Evolutionary conservation across 352 stramenopile genomes (phyloP), one percentile per base, ranked within the genome.

Genomic region (Elongisporangium senticosum): DNA sequence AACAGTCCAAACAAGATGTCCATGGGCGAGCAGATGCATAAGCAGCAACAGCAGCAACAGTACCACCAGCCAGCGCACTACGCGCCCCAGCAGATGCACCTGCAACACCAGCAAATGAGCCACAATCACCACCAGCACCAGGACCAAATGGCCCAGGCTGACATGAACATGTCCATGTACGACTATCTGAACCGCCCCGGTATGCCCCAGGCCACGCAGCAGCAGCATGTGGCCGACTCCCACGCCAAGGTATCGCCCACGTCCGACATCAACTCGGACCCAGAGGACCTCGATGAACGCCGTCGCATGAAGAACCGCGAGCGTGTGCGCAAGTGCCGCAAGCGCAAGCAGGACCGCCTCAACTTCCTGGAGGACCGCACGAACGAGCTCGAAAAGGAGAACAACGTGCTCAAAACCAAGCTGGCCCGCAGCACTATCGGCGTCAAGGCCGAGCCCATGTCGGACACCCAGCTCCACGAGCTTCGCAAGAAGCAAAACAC

Each of bases 261-360:
- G 58, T 93, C 83, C 33, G 83, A 91, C 52, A 73, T 72, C 24
- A 71, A 74, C 20, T 86, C 77, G 3, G 82, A 92, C 59, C 79
- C 85, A 53, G 83, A 93, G 24, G 85, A 94, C 51, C 55, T 94
- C n/a, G 85, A 94, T 51, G 85, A 91, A 58, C 83, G 82, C 19
- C 85, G 85, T 15, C 80, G 85, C 53, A 91, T 94, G 83, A 95
- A 93, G 68, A 95, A 95, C 70, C 83, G 86, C 24, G 86, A 95
- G 68, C 83, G 83, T 49, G 86, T 95, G 28, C 86, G 86, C 74
- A 95, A 95, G 73, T 95, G 83, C 67, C 81, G 86, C 50, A 95
- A 95, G 67, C 83, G 83, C 57, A 95, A 95, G 63, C 86, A 95
- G 56, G 86, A 95, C 61, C 83, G 86, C 2, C 72, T 95, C 7